Evolutionary conservation across 108 stramenopile genomes (phyloP), one percentile per base, ranked within the genome.

Genomic region (Schizochytrium sp.): DNA sequence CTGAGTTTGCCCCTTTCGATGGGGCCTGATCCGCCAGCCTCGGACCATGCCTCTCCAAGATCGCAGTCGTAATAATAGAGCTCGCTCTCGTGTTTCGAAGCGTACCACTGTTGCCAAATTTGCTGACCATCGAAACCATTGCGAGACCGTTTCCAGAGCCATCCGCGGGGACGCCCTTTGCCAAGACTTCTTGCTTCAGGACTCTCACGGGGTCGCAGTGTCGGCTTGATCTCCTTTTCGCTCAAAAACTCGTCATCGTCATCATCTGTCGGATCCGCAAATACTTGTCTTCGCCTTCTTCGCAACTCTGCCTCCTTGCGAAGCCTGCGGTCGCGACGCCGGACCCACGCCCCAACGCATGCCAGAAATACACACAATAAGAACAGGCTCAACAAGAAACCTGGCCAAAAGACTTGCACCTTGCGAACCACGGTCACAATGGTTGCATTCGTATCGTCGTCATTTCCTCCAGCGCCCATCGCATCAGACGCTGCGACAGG

Each of bases 71-170:
- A 83, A 23, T 83, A 83, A 23, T 53, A 83, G 16, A 83, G 45
- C 45, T 83, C 48, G 6, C 12, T 10, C 1, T 28, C 76, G 12
- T 47, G 48, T 12, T 83, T 47, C 0, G 51, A 53, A 12, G 48
- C 76, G 76, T 83, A 83, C 76, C 76, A 83, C 5, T 83, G 76
- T 23, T 83, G 76, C 76, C 76, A 83, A 34, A 83, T 4, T 34
- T 83, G 76, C 51, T 83, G 45, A 4, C 76, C 76, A 83, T 83
- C 23, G 28, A 21, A 83, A 12, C 76, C 76, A 12, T 47, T 53
- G 23, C 51, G n/a, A 53, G 76, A 83, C 6, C 51, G 45, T 45
- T 83, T 83, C 76, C 76, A 83, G n/a, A 83, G 51, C 76, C 76
- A 83, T 6, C 76, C 76, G 5, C 25, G 8, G 18, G 18, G 63